Evolutionary conservation across 2,329 filamentous ascomycete species (phyloP), one percentile per base, ranked within the genome.

Genomic region (Dothideomycetidae sp.): DNA sequence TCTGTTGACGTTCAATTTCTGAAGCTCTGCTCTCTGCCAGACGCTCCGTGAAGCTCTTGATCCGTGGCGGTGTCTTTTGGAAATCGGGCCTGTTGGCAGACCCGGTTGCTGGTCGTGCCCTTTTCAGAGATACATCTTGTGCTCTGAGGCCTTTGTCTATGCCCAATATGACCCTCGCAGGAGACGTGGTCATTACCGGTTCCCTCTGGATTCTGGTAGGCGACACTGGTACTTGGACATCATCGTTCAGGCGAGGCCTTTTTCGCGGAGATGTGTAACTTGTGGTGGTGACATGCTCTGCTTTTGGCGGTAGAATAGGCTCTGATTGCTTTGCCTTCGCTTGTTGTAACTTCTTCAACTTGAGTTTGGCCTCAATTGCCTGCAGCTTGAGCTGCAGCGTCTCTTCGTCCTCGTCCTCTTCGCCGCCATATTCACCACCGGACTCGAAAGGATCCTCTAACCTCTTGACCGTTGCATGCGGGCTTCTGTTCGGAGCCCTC

Each of bases 111-210:
- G 46, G 51, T 38, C 42, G 45, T 3, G 82, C 75, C 46, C 83
- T 70, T 56, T 82, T 90, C 17, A 96, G 62, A 3, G 86, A 94
- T 19, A 96, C 68, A 49, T 94, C 84, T 41, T 73, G 73, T 2
- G 78, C 85, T 48, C 69, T 79, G 23, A 86, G 62, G 1, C 84
- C 85, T 54, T 93, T 92, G 58, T 93, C 86, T 44, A 96, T 92
- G 4, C 90, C 88, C 11, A 96, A 58, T 12, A 84, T 59, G 10
- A 90, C 72, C 42, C 86, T 70, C 37, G 79, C 79, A 1, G 90
- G 88, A 1, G 86, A 94, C 16, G 69, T 73, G 23, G 75, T 76
- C 11, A 62, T 51, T 2, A 65, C 53, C 1, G 58, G 53, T 10
- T 63, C 57, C 29, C 55, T 67, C 59, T 48, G 48, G 19, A 54